Evolutionary conservation across 371 early-diverging fungal species (phyloP), one percentile per base, ranked within the genome.

Genomic region (Umbelopsis sp.): DNA sequence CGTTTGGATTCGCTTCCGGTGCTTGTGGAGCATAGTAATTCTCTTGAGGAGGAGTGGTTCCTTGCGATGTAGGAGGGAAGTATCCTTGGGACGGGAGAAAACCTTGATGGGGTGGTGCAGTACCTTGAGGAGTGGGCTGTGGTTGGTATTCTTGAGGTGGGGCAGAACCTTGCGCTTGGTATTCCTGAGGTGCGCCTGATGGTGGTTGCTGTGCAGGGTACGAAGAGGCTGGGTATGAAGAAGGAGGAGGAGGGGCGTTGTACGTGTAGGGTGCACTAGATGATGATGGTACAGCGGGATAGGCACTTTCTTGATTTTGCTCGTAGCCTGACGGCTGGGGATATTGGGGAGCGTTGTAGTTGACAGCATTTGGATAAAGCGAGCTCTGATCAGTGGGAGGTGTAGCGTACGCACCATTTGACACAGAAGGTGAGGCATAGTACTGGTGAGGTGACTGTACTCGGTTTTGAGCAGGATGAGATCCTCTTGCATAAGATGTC

Each of bases 401-500:
- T 3, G 48, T 11, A 32, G 25, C 14, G 18, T 57, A 57, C 3
- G 35, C 57, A 57, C 35, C 32, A 57, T 57, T 24, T 6, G 57
- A 35, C 22, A 35, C 57, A 25, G 57, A 14, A 18, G 57, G 57
- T 4, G 57, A 57, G 29, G 57, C 57, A 57, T 57, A 57, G 29
- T 57, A 57, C 57, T 57, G 57, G 29, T 57, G 57, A 14, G 57
- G 57, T 57, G 57, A 57, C 12, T 57, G 57, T 18, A 57, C 57
- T 57, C 57, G 57, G 11, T 57, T 37, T 35, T 57, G 57, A 35
- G 11, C 35, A 35, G 57, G 57, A 35, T 57, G 57, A 3, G 57
- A 37, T 35, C 35, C 35, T 57, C 57, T 57, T 35, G 32, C 78
- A 69, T 80, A 77, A 8, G 80, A 66, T 18, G 68, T 67, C 1